Evolutionary conservation across 192 early-diverging fungal species (phyloP), one percentile per base, ranked within the genome.

Genomic region (Spizellomyces punctatus): DNA sequence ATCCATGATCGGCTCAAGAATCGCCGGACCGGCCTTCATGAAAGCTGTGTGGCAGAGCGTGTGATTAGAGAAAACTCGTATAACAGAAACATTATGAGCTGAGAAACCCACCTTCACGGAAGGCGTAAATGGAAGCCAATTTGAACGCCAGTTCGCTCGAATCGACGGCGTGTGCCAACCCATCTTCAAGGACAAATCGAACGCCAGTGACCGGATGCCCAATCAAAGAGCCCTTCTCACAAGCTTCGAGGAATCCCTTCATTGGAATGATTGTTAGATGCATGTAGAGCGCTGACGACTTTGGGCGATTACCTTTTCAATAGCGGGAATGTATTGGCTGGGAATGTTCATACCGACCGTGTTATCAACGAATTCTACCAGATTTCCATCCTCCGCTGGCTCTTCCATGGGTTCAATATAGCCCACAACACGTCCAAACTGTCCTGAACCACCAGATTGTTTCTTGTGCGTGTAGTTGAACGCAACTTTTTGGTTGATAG

Each of bases 391-490:
- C 57, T 94, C 91, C 22, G 75, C 74, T n/a, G 74, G 74, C 41
- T 83, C 79, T 21, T 83, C 82, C 54, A 95, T 88, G 4, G 93
- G 93, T 79, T 99, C 96, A 66, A 99, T 91, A 78, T 89, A 93
- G 48, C 95, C 95, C 46, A 88, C 75, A 59, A 99, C 93, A 71
- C 91, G 89, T 74, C 87, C 97, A 74, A 92, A 99, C 82, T 99
- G 97, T 71, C 97, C 97, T 50, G 94, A 86, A 71, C 97, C 97
- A 66, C 97, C 97, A 65, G 89, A 88, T 82, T 99, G 97, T 83
- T 99, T 99, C 91, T 97, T 97, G 85, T 99, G 97, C 0, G 95
- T 98, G 85, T 96, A 99, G 78, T 92, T 89, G 80, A 99, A 97
- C 64, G 86, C 82, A 58, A 90, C 83, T 57, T 85, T 79, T 45